Percentiles rank a stretch among this genome's conserved stretches.
These are phyloP conservation scores for Aspergillus bertholletiae DNA, from an alignment of 495 filamentous ascomycete species.

Conservation along the genomic window DNA sequence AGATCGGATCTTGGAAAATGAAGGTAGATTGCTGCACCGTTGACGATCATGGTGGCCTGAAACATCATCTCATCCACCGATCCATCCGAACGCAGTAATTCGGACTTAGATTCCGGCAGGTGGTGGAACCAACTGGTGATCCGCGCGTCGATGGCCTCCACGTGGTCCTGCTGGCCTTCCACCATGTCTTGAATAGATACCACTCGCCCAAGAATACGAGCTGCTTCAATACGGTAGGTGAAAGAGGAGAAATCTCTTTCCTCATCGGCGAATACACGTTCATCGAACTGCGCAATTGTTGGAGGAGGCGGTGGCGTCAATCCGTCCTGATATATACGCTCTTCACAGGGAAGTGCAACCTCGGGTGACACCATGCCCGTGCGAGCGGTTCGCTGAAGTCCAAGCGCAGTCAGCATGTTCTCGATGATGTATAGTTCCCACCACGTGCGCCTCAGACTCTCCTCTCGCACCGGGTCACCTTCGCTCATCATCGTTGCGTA, in stretches of 20 bases:
- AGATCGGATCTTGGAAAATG: slow-evolving; percentile 50
- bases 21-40: slow-evolving; percentile 49
- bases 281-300: slow-evolving; percentile 43
- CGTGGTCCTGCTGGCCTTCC: slow-evolving; percentile 41
- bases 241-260: slow-evolving; percentile 46
- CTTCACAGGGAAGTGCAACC: slow-evolving; percentile 43
- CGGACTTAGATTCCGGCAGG: slow-evolving; percentile 69
- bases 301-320: slow-evolving; percentile 32
- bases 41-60: slow-evolving; percentile 81
- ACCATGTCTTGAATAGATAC: slow-evolving; percentile 45
- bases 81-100: slow-evolving; percentile 61
- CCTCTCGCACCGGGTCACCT: slow-evolving; percentile 56
- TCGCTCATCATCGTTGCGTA: slow-evolving; percentile 46
- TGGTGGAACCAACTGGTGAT: slow-evolving; percentile 83
- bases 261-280: slow-evolving; percentile 43
- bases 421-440: slow-evolving; percentile 88
- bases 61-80: slow-evolving; percentile 87
- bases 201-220: slow-evolving; percentile 71
- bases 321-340: slow-evolving; percentile 45
- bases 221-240: slow-evolving; percentile 54
- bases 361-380: slow-evolving; percentile 33
- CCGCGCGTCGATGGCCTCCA: slow-evolving; percentile 63
- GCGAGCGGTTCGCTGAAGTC: slow-evolving; percentile 33
- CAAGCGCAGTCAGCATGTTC: slow-evolving; percentile 48
- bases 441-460: slow-evolving; percentile 84